Percentiles rank a stretch among this genome's conserved stretches.
phyloP scores from a whole-genome alignment of 1,139 yeast species.

The Candida tetrigidarum region DNA sequence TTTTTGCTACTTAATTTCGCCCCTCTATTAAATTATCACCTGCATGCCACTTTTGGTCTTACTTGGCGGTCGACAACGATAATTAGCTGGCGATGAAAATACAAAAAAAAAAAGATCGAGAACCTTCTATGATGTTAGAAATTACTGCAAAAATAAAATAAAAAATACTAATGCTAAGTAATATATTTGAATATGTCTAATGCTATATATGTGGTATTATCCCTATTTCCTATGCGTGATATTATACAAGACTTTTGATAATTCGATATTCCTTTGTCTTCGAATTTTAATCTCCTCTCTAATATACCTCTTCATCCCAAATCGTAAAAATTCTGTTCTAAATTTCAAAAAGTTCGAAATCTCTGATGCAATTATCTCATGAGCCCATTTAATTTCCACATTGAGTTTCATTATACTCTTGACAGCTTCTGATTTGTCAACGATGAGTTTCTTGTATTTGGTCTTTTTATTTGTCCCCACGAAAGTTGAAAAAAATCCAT shows the following conservation, averaged over 20 bases:
- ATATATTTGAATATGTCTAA: too few species aligned
- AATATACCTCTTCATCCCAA: conserved; percentile 39
- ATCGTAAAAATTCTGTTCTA: conserved; percentile 44
- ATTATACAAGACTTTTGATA: conserved; percentile 11
- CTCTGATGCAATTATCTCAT: conserved; percentile 66
- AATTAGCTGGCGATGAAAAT: neutral
- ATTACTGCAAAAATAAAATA: conserved; percentile 8
- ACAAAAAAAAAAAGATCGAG: conserved; percentile 7
- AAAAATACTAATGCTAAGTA: too few species aligned
- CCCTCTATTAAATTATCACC: too few species aligned
- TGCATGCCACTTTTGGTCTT: too few species aligned
- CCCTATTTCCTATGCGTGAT: conserved; percentile 1
- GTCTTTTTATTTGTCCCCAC: conserved; percentile 40
- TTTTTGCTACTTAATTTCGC: too few species aligned
- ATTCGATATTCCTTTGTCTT: conserved; percentile 16
- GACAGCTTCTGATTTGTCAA: conserved; percentile 37
- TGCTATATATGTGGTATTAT: neutral
- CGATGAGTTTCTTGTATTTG: conserved; percentile 35
- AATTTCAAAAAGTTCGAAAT: conserved; percentile 59
- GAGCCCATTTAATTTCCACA: conserved; percentile 46
- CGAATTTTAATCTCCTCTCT: conserved; percentile 16
- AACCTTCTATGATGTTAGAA: conserved; percentile 7
- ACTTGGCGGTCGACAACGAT: neutral
- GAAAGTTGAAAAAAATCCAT: conserved; percentile 36
- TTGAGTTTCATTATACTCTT: conserved; percentile 38